Conservation (phyloP, 495 filamentous ascomycete genomes). For the Friedmanniomyces simplex region DNA sequence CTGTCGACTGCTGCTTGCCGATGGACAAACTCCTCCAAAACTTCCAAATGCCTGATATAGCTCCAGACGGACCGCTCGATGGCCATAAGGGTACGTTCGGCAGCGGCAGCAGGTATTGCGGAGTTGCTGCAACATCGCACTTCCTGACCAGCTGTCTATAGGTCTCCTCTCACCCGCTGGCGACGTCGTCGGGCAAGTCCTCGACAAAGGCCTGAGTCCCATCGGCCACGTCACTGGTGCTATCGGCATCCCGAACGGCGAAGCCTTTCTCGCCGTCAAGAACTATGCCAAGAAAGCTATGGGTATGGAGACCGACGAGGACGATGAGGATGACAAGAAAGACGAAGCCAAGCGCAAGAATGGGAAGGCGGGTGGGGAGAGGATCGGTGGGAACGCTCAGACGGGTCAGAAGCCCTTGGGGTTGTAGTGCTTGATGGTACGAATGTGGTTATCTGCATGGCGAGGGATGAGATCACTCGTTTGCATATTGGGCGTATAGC, state of each 20-base stretch:
- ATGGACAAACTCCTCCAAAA: background rate
- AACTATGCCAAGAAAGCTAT: background rate
- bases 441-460: too few species aligned
- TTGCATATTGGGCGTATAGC: too few species aligned
- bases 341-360: background rate
- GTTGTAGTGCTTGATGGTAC: too few species aligned
- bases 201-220: conserved; percentile 19
- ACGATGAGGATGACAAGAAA: background rate
- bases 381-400: conserved; percentile 16
- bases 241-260: conserved; percentile 4
- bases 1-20: background rate
- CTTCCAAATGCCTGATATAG: background rate
- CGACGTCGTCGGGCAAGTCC: conserved; percentile 19
- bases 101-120: background rate
- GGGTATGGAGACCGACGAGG: background rate
- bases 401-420: conserved; percentile 16
- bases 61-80: conserved; percentile 1
- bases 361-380: conserved; percentile 9
- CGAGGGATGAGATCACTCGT: too few species aligned
- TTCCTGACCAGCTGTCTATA: background rate
- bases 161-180: conserved; percentile 16
- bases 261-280: conserved; percentile 4
- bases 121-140: background rate
- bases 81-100: background rate
- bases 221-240: conserved; percentile 6